A percentile compares a stretch with the other conserved stretches of the same genome.
phyloP scores from a whole-genome alignment of 2,329 filamentous ascomycete genomes.

The Apiospora saccharicola region DNA sequence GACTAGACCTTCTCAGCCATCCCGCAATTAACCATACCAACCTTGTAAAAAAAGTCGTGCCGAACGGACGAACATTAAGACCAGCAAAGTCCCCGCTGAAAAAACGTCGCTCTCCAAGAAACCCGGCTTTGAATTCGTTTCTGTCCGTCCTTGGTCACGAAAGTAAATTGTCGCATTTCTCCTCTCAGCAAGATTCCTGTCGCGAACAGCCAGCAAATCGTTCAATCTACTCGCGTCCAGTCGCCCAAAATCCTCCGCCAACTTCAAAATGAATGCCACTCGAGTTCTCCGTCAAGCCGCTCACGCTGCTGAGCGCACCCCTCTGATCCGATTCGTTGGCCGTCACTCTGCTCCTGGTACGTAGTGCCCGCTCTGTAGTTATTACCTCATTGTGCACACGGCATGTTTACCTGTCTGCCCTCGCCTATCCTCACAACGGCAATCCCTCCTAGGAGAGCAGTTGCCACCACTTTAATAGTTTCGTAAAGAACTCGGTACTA shows the following conservation, averaged over 20 bases:
- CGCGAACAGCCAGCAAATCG: conserved; percentile 5
- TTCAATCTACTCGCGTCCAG: background rate
- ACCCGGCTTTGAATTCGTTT: conserved; percentile 14
- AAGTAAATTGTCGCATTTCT: conserved; percentile 10
- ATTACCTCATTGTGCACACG: conserved; percentile 17
- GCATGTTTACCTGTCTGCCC: background rate
- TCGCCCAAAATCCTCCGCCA: background rate
- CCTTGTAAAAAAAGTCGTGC: conserved; percentile 12
- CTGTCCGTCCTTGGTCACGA: conserved; percentile 1
- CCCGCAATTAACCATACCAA: conserved; percentile 12
- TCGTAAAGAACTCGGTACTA: conserved; percentile 28
- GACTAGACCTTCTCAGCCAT: conserved; percentile 4
- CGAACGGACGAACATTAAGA: background rate
- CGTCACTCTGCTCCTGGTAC: conserved; percentile 62
- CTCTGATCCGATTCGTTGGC: conserved; percentile 69
- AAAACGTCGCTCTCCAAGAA: conserved; percentile 4
- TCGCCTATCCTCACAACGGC: background rate
- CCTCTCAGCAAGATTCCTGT: background rate
- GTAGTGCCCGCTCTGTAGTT: conserved; percentile 32
- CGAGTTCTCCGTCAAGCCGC: conserved; percentile 65
- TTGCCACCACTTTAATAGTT: background rate
- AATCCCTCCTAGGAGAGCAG: background rate
- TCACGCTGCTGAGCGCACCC: conserved; percentile 65
- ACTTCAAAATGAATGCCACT: conserved; percentile 60
- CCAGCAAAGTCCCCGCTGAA: background rate